These are phyloP conservation scores for Tricholoma matsutake DNA, from an alignment of 768 basidiomycete species.

Conservation along the genomic window DNA sequence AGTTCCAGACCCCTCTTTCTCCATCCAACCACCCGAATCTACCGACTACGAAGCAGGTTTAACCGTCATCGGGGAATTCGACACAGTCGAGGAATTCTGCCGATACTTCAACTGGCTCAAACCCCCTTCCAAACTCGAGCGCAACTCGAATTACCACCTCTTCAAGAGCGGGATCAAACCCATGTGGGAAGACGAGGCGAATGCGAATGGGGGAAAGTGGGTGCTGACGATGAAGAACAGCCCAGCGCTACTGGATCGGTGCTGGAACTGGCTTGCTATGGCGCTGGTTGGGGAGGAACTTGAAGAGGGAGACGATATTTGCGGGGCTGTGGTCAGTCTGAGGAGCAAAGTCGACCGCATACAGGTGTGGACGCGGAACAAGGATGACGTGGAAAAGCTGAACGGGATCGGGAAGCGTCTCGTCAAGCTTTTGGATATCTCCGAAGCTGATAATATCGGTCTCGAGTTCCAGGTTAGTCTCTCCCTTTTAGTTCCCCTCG, in stretches of 20 bases:
- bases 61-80: slow-evolving; percentile 84
- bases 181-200: slow-evolving; percentile 97
- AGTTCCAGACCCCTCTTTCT: slow-evolving; percentile 27
- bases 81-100: slow-evolving; percentile 88
- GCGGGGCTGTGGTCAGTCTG: slow-evolving; percentile 84
- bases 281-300: slow-evolving; percentile 86
- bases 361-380: slow-evolving; percentile 85
- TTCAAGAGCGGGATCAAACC: slow-evolving; percentile 94
- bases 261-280: slow-evolving; percentile 91
- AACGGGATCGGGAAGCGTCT: slow-evolving; percentile 84
- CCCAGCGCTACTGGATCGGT: slow-evolving; percentile 73
- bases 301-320: slow-evolving; percentile 71
- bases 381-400: slow-evolving; percentile 81
- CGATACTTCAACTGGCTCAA: slow-evolving; percentile 94
- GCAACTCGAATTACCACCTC: slow-evolving; percentile 91
- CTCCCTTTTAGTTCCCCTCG: slow-evolving; percentile 2
- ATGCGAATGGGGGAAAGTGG: slow-evolving; percentile 93
- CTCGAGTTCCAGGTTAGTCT: slow-evolving; percentile 82
- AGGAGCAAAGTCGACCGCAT: slow-evolving; percentile 86
- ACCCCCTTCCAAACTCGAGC: slow-evolving; percentile 83
- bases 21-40: slow-evolving; percentile 54
- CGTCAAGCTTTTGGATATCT: slow-evolving; percentile 78
- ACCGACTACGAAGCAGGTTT: slow-evolving; percentile 82
- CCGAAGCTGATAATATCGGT: slow-evolving; percentile 80
- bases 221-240: slow-evolving; percentile 90